Percentiles rank a stretch among this genome's conserved stretches.
These are phyloP conservation scores for Sphenostylis stenocarpa DNA, from an alignment of 306 rosid species.

Conservation along the genomic window DNA sequence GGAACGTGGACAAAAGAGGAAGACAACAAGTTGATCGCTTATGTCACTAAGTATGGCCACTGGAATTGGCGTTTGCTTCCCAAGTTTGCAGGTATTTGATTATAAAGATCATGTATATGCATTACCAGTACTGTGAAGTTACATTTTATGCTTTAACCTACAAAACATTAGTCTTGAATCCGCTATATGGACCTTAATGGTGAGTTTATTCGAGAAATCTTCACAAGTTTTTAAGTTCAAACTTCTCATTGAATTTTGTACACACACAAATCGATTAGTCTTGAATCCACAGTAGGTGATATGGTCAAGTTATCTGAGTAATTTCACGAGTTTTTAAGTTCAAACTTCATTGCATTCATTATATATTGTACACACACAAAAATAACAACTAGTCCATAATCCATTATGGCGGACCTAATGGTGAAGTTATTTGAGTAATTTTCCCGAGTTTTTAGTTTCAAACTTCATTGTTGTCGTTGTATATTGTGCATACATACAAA, in stretches of 20 bases:
- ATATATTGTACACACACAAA: too few relatives aligned
- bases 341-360: too few relatives aligned
- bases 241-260: too few relatives aligned
- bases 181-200: background rate
- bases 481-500: background rate
- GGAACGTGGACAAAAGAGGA: slow-evolving; percentile 75
- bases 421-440: background rate
- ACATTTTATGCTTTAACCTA: background rate
- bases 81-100: slow-evolving; percentile 46
- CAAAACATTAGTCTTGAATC: too few relatives aligned
- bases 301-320: too few relatives aligned
- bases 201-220: too few relatives aligned
- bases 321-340: too few relatives aligned
- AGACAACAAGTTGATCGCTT: slow-evolving; percentile 59
- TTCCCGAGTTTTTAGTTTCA: background rate
- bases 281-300: too few relatives aligned
- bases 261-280: too few relatives aligned
- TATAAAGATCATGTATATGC: background rate
- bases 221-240: too few relatives aligned
- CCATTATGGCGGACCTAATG: background rate
- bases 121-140: background rate
- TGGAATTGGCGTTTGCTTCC: slow-evolving; percentile 89
- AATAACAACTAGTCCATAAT: too few relatives aligned
- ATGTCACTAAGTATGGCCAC: slow-evolving; percentile 62
- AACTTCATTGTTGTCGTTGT: background rate